Base-by-base conservation (phyloP, 371 early-diverging fungal species). In the Paramicrosporidium saccamoebae region DNA sequence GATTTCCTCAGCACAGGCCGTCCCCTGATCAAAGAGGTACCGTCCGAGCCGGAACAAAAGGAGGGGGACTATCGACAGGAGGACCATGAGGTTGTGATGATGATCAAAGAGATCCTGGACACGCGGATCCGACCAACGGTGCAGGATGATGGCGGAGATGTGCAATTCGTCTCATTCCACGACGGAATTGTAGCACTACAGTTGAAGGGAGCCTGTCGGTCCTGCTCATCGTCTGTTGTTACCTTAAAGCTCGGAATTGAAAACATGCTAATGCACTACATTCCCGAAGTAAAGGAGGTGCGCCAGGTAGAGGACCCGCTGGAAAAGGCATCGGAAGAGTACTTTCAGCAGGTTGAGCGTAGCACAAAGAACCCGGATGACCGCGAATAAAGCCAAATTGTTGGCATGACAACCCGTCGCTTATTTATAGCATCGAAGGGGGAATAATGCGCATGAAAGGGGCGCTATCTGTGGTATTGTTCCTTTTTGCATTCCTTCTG, bases 241-340 rank as follows among this genome's bases (percentile, higher is more conserved):
- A 86, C 82, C 0, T 53, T 88, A 14, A 92, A 86, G 55, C 77
- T 81, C 32, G 94, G 94, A 2, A 84, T 92, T 29, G 90, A 88
- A 42, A 81, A 75, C 30, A 92, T 92, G 94, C 42, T 92, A 33
- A 78, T 69, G 63, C 84, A 92, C 41, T 92, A 88, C 36, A 63
- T 92, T 22, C 88, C 90, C 0, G 90, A 88, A 34, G 79, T 92
- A n/a, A 50, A 62, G 11, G 44, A 58, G 2, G 86, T 92, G 1
- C 82, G 79, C 37, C 82, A 84, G 44, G 58, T 66, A 11, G 48
- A 61, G 29, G 58, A 46, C 19, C 35, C 32, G 21, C 13, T 25
- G 11, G 51, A 50, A 20, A 21, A 23, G 15, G 14, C 37, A 9
- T 31, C 46, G 0, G 19, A 39, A 3, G 21, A 37, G 4, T 50